A percentile compares a stretch with the other conserved stretches of the same genome.
Conservation (phyloP, 2,329 filamentous ascomycete species). For the Fusarium udum region DNA sequence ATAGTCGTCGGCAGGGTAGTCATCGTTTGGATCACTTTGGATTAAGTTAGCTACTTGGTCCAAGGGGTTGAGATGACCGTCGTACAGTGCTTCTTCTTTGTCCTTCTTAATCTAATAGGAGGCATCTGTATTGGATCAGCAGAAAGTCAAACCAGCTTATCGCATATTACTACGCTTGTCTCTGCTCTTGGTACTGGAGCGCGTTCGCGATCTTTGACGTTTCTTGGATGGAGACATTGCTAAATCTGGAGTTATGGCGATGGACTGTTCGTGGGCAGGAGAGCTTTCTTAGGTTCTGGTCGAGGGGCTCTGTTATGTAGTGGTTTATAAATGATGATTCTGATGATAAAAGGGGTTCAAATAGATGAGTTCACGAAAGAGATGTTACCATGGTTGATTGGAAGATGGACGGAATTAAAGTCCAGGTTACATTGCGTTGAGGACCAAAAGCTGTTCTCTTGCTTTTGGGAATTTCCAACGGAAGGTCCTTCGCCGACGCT, state of each 20-base stretch:
- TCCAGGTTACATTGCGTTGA: background rate
- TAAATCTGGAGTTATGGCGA: background rate
- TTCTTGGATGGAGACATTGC: background rate
- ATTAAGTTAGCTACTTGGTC: background rate
- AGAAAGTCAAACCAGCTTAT: background rate
- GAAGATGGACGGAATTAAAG: background rate
- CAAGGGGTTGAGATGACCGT: no score
- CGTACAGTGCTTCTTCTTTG: background rate
- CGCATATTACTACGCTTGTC: background rate
- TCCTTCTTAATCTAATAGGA: background rate
- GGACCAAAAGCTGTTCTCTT: background rate
- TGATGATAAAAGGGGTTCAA: background rate
- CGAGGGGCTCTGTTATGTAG: background rate
- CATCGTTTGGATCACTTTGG: background rate
- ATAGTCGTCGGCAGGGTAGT: background rate
- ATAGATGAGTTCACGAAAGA: background rate
- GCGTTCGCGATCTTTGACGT: no score
- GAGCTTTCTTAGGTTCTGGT: background rate
- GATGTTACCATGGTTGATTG: background rate
- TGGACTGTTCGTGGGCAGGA: background rate
- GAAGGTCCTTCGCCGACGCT: background rate
- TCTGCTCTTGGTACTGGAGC: no score
- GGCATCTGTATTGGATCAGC: background rate
- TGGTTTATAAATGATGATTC: background rate
- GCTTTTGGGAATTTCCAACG: accelerated